A percentile compares a stretch with the other conserved stretches of the same genome.
Conservation (phyloP, 228 moss, liverwort and hornwort genomes). For the Sphagnum fallax region DNA sequence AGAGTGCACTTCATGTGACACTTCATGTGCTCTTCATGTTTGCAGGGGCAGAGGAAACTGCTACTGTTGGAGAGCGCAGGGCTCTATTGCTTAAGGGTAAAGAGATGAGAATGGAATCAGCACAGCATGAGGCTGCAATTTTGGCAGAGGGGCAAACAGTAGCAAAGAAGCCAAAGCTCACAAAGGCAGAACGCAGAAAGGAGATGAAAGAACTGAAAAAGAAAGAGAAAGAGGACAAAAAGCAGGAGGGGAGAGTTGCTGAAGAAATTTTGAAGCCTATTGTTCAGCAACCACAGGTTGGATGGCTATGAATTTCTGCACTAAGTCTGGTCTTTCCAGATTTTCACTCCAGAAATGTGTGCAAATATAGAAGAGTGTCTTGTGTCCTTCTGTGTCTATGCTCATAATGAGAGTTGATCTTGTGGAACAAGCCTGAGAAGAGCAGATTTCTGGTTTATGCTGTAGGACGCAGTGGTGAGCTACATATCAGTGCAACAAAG, state of each 20-base stretch:
- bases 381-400: too few relatives aligned
- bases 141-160: conserved; percentile 16
- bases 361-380: too few relatives aligned
- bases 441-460: background rate
- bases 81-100: conserved; percentile 47
- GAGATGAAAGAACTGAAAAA: conserved; percentile 48
- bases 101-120: conserved; percentile 16
- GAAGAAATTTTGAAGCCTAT: conserved; percentile 12
- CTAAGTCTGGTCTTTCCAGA: background rate
- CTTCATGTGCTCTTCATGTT: background rate
- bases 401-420: background rate
- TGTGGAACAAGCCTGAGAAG: background rate
- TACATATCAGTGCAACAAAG: conserved; percentile 69
- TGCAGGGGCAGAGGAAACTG: conserved; percentile 7
- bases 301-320: background rate
- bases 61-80: conserved; percentile 65
- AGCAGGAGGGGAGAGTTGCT: conserved; percentile 11
- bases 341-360: too few relatives aligned
- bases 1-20: too few relatives aligned
- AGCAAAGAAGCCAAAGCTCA: conserved; percentile 41
- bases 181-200: conserved; percentile 67
- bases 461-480: conserved; percentile 37
- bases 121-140: conserved; percentile 10
- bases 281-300: conserved; percentile 33
- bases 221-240: conserved; percentile 35